Evolutionary conservation across 345 rosid species (phyloP).

Genomic region (Corchorus olitorius): DNA sequence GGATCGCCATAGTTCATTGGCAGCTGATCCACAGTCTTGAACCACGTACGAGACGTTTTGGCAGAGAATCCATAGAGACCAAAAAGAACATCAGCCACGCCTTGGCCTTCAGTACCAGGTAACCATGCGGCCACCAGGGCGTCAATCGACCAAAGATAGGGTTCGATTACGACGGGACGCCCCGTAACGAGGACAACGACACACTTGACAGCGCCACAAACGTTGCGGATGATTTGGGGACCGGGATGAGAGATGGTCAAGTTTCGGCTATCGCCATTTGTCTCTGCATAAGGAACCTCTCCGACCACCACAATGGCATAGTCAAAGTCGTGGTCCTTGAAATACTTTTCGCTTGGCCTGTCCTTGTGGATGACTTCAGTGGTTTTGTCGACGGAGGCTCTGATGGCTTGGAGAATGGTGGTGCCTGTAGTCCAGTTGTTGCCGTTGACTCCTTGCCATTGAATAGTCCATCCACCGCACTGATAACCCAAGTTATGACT

Average conservation of each 20-base stretch:
- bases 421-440: conserved; percentile 61
- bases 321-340: conserved; percentile 42
- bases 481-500: conserved; percentile 62
- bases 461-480: conserved; percentile 73
- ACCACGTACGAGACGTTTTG: conserved; percentile 71
- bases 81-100: conserved; percentile 68
- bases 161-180: conserved; percentile 64
- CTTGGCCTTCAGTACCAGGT: conserved; percentile 76
- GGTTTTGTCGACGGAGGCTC: conserved; percentile 48
- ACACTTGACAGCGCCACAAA: conserved; percentile 53
- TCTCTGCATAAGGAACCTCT: conserved; percentile 69
- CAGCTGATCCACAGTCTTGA: conserved; percentile 62
- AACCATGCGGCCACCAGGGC: conserved; percentile 81
- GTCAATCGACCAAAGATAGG: conserved; percentile 40
- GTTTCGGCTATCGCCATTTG: conserved; percentile 55
- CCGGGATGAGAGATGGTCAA: conserved; percentile 55
- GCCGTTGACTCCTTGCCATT: conserved; percentile 61
- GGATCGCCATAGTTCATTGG: conserved; percentile 74
- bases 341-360: conserved; percentile 38
- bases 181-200: conserved; percentile 67
- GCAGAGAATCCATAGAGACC: conserved; percentile 71
- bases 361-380: conserved; percentile 54
- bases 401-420: conserved; percentile 64
- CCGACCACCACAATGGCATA: conserved; percentile 64
- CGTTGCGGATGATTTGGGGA: conserved; percentile 45